Conservation (phyloP, 169 alveolate genomes). For the Plasmodium adleri region DNA sequence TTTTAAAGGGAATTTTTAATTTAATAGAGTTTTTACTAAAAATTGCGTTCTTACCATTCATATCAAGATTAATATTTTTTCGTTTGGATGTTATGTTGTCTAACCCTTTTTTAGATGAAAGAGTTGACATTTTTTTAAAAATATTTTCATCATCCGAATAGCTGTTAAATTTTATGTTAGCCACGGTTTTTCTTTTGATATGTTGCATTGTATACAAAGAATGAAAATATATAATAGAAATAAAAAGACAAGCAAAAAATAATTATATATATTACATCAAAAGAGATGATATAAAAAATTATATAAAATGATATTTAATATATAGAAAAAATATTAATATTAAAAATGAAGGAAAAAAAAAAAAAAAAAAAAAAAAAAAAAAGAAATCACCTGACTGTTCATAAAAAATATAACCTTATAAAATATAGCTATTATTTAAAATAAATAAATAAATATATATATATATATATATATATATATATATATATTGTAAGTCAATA, state of each 20-base stretch:
- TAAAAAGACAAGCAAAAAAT: background rate
- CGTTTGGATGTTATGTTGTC: slow-evolving; percentile 7
- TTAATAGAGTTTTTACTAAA: slow-evolving; percentile 2
- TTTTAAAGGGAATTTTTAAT: slow-evolving; percentile 14
- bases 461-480: too few species aligned
- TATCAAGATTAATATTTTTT: background rate
- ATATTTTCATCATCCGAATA: slow-evolving; percentile 3
- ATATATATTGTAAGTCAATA: too few species aligned
- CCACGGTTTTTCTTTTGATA: slow-evolving; percentile 42
- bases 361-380: too few species aligned
- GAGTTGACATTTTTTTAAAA: background rate
- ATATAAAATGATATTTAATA: background rate
- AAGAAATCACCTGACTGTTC: too few species aligned
- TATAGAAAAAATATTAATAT: background rate
- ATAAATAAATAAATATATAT: too few species aligned
- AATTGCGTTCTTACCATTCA: slow-evolving; percentile 13
- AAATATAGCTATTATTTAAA: too few species aligned
- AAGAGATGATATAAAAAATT: slow-evolving; percentile 1
- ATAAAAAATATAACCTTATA: too few species aligned
- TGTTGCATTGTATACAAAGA: slow-evolving; percentile 20
- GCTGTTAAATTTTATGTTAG: slow-evolving; percentile 12
- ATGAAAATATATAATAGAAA: too few species aligned
- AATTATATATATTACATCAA: background rate
- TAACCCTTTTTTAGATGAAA: slow-evolving; percentile 19
- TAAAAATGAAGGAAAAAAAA: background rate